Conservation (phyloP, 768 basidiomycete species). For the Russula emetica region DNA sequence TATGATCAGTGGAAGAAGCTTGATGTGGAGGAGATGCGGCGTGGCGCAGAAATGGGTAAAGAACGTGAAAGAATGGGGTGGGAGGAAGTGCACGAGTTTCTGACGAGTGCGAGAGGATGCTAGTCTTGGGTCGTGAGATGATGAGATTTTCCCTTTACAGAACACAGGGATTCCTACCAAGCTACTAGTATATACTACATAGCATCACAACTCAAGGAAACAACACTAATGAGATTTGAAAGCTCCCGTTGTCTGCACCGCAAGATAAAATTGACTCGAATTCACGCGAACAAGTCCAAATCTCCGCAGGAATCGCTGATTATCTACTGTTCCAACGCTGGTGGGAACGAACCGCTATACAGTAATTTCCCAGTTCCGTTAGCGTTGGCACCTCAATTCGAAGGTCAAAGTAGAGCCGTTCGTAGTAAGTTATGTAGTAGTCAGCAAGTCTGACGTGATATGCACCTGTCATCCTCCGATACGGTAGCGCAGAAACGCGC, state of each 20-base stretch:
- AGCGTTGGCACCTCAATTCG: too few species aligned
- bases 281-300: background rate
- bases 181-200: background rate
- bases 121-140: background rate
- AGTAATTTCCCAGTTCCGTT: background rate
- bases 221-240: background rate
- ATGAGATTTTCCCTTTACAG: background rate
- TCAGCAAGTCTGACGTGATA: too few species aligned
- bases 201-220: background rate
- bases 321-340: background rate
- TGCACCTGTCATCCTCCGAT: too few species aligned
- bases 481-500: too few species aligned
- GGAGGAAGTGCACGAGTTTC: constrained; percentile 47
- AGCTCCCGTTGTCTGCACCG: background rate
- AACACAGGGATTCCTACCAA: background rate
- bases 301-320: constrained; percentile 5
- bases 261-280: background rate
- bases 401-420: background rate
- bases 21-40: constrained; percentile 63
- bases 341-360: too few species aligned
- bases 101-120: constrained; percentile 17
- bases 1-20: constrained; percentile 75
- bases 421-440: too few species aligned
- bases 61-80: constrained; percentile 76
- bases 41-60: constrained; percentile 56